Conservation (phyloP, 2,329 filamentous ascomycete genomes). For the Myriangium duriaei region DNA sequence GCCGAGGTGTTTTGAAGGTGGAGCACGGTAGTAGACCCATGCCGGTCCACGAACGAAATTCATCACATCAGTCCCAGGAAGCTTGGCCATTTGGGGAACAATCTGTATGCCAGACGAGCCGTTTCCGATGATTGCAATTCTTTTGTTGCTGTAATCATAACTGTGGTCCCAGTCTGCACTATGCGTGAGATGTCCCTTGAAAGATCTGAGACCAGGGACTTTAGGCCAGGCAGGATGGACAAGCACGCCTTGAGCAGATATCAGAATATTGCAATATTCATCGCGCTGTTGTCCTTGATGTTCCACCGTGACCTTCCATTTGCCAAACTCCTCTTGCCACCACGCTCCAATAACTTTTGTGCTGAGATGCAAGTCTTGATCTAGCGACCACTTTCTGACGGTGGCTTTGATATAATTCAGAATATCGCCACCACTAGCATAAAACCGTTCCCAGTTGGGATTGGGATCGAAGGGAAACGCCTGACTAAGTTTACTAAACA, state of each 20-base stretch:
- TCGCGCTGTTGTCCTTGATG: conserved; percentile 18
- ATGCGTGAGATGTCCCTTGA: conserved; percentile 25
- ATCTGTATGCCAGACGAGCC: conserved; percentile 30
- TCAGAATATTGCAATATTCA: conserved; percentile 26
- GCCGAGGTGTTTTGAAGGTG: conserved; percentile 4
- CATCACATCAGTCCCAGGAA: conserved; percentile 15
- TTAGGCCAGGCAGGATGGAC: conserved; percentile 23
- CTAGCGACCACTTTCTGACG: conserved; percentile 28
- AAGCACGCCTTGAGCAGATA: conserved; percentile 18
- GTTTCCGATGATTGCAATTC: conserved; percentile 22
- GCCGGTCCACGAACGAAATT: conserved; percentile 24
- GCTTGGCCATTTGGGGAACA: conserved; percentile 19
- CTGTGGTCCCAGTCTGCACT: conserved; percentile 21
- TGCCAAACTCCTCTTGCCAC: conserved; percentile 27
- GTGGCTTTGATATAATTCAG: conserved; percentile 29
- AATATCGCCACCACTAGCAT: conserved; percentile 29
- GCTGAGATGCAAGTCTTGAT: conserved; percentile 27
- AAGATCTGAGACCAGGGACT: conserved; percentile 24
- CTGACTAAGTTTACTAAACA: neutral
- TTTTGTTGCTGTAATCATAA: conserved; percentile 20
- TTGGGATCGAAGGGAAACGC: conserved; percentile 4
- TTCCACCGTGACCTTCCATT: conserved; percentile 21
- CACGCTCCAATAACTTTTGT: conserved; percentile 25
- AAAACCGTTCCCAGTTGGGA: conserved; percentile 18
- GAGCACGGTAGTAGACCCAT: conserved; percentile 29